Evolutionary conservation across 2,329 filamentous ascomycete genomes (phyloP).

Genomic region (Sarocladium strictum): DNA sequence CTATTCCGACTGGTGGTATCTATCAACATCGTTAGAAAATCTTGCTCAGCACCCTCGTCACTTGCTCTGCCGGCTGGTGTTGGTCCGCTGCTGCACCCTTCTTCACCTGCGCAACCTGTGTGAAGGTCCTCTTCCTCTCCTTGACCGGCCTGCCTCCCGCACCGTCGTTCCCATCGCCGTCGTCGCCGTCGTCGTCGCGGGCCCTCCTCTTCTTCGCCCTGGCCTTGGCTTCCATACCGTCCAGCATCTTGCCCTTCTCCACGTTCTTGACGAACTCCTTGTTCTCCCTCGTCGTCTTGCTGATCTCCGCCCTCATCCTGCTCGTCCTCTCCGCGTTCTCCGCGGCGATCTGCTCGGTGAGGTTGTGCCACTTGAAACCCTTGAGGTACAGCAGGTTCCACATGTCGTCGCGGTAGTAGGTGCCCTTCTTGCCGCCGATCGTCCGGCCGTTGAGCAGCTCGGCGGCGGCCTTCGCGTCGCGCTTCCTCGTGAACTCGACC

Average conservation of each 20-base stretch:
- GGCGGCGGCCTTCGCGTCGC: conserved; percentile 69
- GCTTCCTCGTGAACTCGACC: conserved; percentile 75
- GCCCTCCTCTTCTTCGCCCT: conserved; percentile 34
- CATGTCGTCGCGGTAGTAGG: conserved; percentile 78
- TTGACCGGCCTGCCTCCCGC: conserved; percentile 15
- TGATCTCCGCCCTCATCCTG: conserved; percentile 72
- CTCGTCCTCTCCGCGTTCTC: conserved; percentile 76
- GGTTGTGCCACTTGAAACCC: conserved; percentile 75
- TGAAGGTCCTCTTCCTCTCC: conserved; percentile 46
- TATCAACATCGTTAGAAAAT: conserved; percentile 47
- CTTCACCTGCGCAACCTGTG: conserved; percentile 55
- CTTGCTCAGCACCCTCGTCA: conserved; percentile 57
- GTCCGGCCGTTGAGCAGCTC: conserved; percentile 71
- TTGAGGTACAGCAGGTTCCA: conserved; percentile 80
- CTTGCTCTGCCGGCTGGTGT: conserved; percentile 48
- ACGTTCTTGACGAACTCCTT: conserved; percentile 75
- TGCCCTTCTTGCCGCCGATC: conserved; percentile 78
- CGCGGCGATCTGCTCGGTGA: conserved; percentile 71
- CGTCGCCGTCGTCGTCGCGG: conserved; percentile 16
- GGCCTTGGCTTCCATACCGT: conserved; percentile 61
- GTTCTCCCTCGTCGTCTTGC: conserved; percentile 70
- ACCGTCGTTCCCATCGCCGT: conserved; percentile 13
- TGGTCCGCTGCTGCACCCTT: conserved; percentile 38
- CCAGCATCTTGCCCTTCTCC: conserved; percentile 72
- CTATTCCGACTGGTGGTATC: too few relatives aligned